These are phyloP conservation scores for Sodiomyces alkalinus DNA, from an alignment of 2,329 filamentous ascomycete species.

Conservation along the genomic window DNA sequence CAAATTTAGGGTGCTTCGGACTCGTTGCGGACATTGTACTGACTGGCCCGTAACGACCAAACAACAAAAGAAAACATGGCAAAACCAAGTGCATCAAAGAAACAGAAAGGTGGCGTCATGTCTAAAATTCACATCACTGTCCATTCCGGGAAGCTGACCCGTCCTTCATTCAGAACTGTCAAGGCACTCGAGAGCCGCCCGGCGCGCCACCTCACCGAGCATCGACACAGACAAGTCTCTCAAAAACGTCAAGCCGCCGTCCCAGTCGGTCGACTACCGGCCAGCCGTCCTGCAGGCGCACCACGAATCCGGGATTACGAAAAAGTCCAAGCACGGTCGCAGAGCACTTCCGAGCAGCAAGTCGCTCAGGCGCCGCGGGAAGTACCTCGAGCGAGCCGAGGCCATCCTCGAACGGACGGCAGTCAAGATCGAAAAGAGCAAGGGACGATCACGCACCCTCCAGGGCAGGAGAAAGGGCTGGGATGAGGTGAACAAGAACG, in stretches of 20 bases:
- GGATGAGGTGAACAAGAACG: conserved; percentile 39
- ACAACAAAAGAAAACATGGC: conserved; percentile 7
- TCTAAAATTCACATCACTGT: background rate
- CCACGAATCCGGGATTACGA: conserved; percentile 49
- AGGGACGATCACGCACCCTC: conserved; percentile 29
- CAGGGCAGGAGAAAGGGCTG: conserved; percentile 36
- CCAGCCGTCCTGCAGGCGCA: conserved; percentile 57
- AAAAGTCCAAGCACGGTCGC: conserved; percentile 45
- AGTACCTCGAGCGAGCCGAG: conserved; percentile 41
- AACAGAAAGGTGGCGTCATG: conserved; percentile 13
- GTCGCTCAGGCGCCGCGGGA: conserved; percentile 40
- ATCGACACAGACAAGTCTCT: conserved; percentile 60
- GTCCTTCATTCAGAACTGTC: conserved; percentile 34
- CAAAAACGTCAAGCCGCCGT: conserved; percentile 39
- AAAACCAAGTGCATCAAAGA: conserved; percentile 12
- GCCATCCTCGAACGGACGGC: conserved; percentile 43
- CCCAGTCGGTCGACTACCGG: conserved; percentile 30
- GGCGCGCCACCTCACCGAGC: conserved; percentile 54
- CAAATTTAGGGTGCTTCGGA: no score
- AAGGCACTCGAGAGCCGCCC: conserved; percentile 58
- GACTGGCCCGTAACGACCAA: no score
- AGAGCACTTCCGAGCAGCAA: conserved; percentile 38
- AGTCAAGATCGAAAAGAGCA: conserved; percentile 39
- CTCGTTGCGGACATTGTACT: no score
- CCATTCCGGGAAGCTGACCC: conserved; percentile 4